These are phyloP conservation scores for Pseudogymnoascus sp. DNA, from an alignment of 2,329 filamentous ascomycete species.

Conservation along the genomic window DNA sequence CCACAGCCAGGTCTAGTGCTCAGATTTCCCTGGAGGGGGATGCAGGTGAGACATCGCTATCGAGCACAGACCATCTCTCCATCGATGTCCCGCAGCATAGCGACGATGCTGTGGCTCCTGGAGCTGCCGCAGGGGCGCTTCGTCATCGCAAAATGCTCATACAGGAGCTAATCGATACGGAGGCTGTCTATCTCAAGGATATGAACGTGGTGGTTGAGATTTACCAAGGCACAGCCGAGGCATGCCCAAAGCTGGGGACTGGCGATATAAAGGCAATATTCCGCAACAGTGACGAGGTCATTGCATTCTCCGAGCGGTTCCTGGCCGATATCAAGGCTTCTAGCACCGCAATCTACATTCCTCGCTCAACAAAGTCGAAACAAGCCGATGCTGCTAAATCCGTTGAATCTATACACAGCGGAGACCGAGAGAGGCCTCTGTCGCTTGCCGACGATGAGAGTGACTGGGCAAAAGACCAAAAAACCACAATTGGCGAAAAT, in stretches of 20 bases:
- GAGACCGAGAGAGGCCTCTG: constrained; percentile 12
- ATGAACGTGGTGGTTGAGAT: constrained; percentile 98
- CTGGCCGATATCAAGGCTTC: constrained; percentile 73
- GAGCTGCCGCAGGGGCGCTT: constrained; percentile 60
- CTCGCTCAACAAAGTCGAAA: constrained; percentile 36
- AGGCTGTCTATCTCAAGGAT: constrained; percentile 82
- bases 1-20: constrained; percentile 27
- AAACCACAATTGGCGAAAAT: constrained; percentile 25
- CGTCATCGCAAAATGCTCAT: constrained; percentile 75
- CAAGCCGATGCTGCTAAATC: constrained; percentile 28
- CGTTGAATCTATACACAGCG: constrained; percentile 16
- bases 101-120: constrained; percentile 36
- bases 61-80: constrained; percentile 11
- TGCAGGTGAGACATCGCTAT: neutral
- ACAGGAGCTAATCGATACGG: constrained; percentile 87
- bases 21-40: constrained; percentile 21
- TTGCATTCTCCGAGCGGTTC: constrained; percentile 74
- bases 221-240: constrained; percentile 85
- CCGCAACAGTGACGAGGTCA: constrained; percentile 84
- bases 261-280: constrained; percentile 88
- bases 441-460: neutral
- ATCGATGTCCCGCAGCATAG: constrained; percentile 15
- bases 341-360: constrained; percentile 68
- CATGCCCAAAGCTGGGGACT: constrained; percentile 66
- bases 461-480: constrained; percentile 22